Percentiles rank a stretch among this genome's conserved stretches.
Evolutionary conservation across 2,329 filamentous ascomycete genomes (phyloP).

Genomic region (Metarhizium robertsii): DNA sequence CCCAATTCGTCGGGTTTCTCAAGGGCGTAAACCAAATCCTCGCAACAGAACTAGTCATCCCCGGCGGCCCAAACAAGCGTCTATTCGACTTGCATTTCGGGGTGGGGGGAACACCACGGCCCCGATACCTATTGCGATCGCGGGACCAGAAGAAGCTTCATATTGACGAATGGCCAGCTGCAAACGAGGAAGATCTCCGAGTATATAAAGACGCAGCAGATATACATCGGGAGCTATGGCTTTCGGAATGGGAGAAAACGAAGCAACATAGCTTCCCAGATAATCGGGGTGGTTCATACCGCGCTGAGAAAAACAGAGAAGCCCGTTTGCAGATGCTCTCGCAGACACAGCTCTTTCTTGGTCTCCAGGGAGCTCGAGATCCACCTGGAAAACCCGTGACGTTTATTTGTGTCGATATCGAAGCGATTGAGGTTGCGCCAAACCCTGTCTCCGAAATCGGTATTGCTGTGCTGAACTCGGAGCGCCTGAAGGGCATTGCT

Average conservation of each 20-base stretch:
- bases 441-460: slow-evolving; percentile 76
- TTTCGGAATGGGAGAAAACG: slow-evolving; percentile 4
- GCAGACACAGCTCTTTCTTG: slow-evolving; percentile 61
- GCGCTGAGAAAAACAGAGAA: slow-evolving; percentile 30
- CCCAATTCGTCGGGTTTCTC: slow-evolving; percentile 57
- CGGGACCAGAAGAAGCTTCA: slow-evolving; percentile 29
- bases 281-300: background rate
- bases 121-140: slow-evolving; percentile 57
- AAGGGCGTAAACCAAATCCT: slow-evolving; percentile 53
- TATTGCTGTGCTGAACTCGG: slow-evolving; percentile 69
- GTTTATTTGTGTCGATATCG: slow-evolving; percentile 74
- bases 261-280: slow-evolving; percentile 29
- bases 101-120: slow-evolving; percentile 48
- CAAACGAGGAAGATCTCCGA: slow-evolving; percentile 23
- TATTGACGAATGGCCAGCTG: slow-evolving; percentile 24
- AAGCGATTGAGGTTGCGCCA: slow-evolving; percentile 63
- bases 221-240: background rate
- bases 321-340: slow-evolving; percentile 45
- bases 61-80: slow-evolving; percentile 35
- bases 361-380: slow-evolving; percentile 31
- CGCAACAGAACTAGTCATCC: slow-evolving; percentile 46
- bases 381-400: slow-evolving; percentile 27
- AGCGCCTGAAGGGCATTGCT: slow-evolving; percentile 37
- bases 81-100: slow-evolving; percentile 56
- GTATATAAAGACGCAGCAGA: slow-evolving; percentile 17